Evolutionary conservation across 148 eudicot species (phyloP), one percentile per base, ranked within the genome.

Genomic region (Vaccinium darrowii): DNA sequence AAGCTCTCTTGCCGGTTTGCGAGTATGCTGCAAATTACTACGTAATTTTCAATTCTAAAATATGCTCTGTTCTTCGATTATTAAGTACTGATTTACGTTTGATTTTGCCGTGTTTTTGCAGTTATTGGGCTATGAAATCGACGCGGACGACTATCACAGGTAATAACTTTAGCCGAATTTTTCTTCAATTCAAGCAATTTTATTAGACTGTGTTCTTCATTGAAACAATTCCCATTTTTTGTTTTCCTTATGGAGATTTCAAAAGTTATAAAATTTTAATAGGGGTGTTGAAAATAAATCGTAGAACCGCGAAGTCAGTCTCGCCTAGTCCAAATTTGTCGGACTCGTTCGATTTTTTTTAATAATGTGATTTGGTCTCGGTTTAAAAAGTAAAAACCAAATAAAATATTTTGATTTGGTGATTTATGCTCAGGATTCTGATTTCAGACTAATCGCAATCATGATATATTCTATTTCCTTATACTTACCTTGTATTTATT

Each of bases 1-100:
- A 73, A 93, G 99, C 91, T 84, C 99, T 75, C 89, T 96, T 19
- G 99, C 97, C 30, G 99, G 98, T 50, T 88, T 94, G 36, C 87
- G 99, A 83, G 99, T 96, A 85, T 80, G 78, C 75, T 81, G 78
- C 75, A 67, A 72, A 53, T 62, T 16, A 23, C 62, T 16, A 23
- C n/a, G 18, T 8, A 23, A 69, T 10, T 73, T 8, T 13, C 39
- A 12, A 12, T 15, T 75, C 16, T 23, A 23, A 19, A 13, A 0
- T 11, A 23, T 21, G 18, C 58, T 33, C 19, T 51, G 16, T 62
- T 78, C 2, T 62, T 62, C n/a, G 27, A 18, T 5, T 21, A 14
- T 12, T 0, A 16, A 73, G 65, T 74, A 62, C 30, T 83, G 21
- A 56, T 8, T 79, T 23, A 7, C 25, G 57, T 73, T 63, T 21